phyloP scores from a whole-genome alignment of 176 grass and related monocot genomes.

The Chrysopogon serrulatus region DNA sequence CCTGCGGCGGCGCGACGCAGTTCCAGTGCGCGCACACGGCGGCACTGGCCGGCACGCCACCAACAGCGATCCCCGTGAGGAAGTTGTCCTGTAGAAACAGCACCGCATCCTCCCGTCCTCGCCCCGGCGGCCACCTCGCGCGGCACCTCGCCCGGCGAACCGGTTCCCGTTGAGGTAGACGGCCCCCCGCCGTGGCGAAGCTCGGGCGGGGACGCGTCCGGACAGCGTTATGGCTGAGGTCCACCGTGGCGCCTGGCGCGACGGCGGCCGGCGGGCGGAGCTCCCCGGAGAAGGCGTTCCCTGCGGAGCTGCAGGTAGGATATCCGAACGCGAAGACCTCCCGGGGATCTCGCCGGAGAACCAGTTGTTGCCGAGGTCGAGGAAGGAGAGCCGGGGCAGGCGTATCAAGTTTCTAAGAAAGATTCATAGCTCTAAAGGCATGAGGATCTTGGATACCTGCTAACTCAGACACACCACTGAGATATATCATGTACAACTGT shows the following conservation, averaged over 20 bases:
- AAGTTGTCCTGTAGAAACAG: slow-evolving; percentile 87
- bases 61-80: slow-evolving; percentile 41
- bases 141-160: slow-evolving; percentile 52
- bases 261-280: slow-evolving; percentile 42
- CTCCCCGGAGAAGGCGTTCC: slow-evolving; percentile 66
- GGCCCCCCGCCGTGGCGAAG: slow-evolving; percentile 37
- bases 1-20: slow-evolving; percentile 60
- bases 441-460: too few relatives aligned
- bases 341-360: slow-evolving; percentile 61
- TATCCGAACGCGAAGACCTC: slow-evolving; percentile 56
- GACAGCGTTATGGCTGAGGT: slow-evolving; percentile 82
- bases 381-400: slow-evolving; percentile 42
- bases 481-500: not conserved
- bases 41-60: slow-evolving; percentile 40
- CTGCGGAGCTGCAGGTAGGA: slow-evolving; percentile 60
- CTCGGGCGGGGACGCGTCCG: slow-evolving; percentile 53
- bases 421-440: too few relatives aligned
- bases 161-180: slow-evolving; percentile 75
- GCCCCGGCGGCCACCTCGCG: slow-evolving; percentile 36
- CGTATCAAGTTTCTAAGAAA: too few relatives aligned
- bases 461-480: too few relatives aligned
- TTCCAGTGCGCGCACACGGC: slow-evolving; percentile 73
- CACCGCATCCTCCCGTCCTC: slow-evolving; percentile 58
- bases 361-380: slow-evolving; percentile 74
- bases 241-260: slow-evolving; percentile 48